Evolutionary conservation across 306 rosid genomes (phyloP).

Genomic region (Sphenostylis stenocarpa): DNA sequence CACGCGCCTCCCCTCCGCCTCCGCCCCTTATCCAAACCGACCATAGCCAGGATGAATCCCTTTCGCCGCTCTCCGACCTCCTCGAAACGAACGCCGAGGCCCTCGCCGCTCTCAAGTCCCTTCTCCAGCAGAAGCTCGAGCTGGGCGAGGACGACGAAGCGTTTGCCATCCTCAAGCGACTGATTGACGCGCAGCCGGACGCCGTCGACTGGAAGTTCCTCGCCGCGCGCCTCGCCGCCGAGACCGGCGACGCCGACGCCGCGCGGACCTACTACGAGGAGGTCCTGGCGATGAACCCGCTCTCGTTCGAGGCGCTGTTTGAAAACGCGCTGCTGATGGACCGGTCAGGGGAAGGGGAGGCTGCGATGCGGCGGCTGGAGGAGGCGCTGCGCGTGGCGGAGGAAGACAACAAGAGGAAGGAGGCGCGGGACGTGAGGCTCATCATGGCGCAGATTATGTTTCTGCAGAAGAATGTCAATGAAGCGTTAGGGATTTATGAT

Average conservation of each 20-base stretch:
- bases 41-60: not conserved
- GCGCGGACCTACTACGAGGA: constrained; percentile 70
- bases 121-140: constrained; percentile 80
- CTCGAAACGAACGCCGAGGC: constrained; percentile 65
- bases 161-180: constrained; percentile 49
- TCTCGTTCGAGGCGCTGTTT: constrained; percentile 77
- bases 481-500: constrained; percentile 58
- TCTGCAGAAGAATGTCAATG: constrained; percentile 85
- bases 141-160: constrained; percentile 77
- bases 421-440: constrained; percentile 73
- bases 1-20: constrained; percentile 51
- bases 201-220: constrained; percentile 78
- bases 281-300: constrained; percentile 53
- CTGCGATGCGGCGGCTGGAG: constrained; percentile 58
- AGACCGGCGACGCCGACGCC: constrained; percentile 49
- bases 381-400: constrained; percentile 68
- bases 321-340: constrained; percentile 90
- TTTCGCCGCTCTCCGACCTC: constrained; percentile 53
- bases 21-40: constrained; percentile 3
- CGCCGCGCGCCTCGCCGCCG: constrained; percentile 56
- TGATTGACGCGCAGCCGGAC: constrained; percentile 63
- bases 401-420: constrained; percentile 60
- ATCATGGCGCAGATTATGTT: constrained; percentile 86
- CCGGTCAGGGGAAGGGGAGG: constrained; percentile 74
- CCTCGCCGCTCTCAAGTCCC: constrained; percentile 62